phyloP scores from a whole-genome alignment of 345 rosid genomes.

The Tarenaya hassleriana region DNA sequence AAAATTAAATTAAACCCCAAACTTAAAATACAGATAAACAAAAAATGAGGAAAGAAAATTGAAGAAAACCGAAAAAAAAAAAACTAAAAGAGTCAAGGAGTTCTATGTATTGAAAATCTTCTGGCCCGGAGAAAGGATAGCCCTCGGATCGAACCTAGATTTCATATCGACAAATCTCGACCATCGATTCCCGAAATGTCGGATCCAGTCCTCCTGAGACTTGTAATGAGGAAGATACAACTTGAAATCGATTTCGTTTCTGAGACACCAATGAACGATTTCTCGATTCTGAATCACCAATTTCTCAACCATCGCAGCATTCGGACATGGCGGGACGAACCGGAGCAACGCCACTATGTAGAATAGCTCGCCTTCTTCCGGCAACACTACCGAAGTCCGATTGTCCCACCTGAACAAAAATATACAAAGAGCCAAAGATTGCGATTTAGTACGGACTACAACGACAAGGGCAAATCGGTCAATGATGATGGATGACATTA shows the following conservation, averaged over 20 bases:
- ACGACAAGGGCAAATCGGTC: slow-evolving; percentile 9
- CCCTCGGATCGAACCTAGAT: slow-evolving; percentile 64
- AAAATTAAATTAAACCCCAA: too few species aligned
- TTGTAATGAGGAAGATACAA: slow-evolving; percentile 82
- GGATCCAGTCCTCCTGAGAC: slow-evolving; percentile 64
- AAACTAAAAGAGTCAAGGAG: too few species aligned
- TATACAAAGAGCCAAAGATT: background rate
- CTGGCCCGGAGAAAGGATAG: slow-evolving; percentile 88
- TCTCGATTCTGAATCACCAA: slow-evolving; percentile 60
- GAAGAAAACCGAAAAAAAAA: too few species aligned
- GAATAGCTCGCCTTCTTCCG: slow-evolving; percentile 77
- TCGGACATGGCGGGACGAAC: slow-evolving; percentile 37
- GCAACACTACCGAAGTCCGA: slow-evolving; percentile 56
- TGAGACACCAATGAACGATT: slow-evolving; percentile 47
- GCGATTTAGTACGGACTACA: background rate
- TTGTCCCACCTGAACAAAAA: slow-evolving; percentile 35
- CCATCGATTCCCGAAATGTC: slow-evolving; percentile 83
- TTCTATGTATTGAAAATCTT: slow-evolving; percentile 64
- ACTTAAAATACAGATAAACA: too few species aligned
- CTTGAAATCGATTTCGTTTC: slow-evolving; percentile 62
- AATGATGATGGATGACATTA: too few species aligned
- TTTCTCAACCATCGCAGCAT: slow-evolving; percentile 36
- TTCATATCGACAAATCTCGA: slow-evolving; percentile 58
- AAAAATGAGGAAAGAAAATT: too few species aligned
- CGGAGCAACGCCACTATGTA: slow-evolving; percentile 84